These are phyloP conservation scores for Fusarium dlaminii DNA, from an alignment of 2,329 filamentous ascomycete genomes.

Conservation along the genomic window DNA sequence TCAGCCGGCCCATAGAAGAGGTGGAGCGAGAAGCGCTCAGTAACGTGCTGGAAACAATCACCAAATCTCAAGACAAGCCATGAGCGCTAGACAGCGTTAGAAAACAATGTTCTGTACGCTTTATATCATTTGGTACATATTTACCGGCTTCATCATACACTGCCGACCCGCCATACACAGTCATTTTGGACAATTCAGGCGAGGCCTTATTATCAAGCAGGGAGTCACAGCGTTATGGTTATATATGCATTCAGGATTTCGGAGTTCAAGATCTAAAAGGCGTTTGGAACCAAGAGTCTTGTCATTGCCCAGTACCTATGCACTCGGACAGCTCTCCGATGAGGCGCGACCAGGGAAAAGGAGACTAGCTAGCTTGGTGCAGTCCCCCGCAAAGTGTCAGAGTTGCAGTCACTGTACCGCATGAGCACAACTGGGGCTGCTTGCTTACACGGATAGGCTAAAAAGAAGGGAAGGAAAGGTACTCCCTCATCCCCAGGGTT, in stretches of 20 bases:
- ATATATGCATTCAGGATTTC: conserved; percentile 24
- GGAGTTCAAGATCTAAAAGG: conserved; percentile 30
- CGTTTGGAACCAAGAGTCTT: conserved; percentile 22
- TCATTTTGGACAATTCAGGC: conserved; percentile 8
- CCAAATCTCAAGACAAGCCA: conserved; percentile 34
- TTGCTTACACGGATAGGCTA: conserved; percentile 30
- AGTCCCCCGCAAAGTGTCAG: conserved; percentile 39
- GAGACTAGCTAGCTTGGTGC: conserved; percentile 19
- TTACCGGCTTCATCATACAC: background rate
- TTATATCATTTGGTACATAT: background rate
- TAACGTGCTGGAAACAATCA: conserved; percentile 64
- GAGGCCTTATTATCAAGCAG: conserved; percentile 35
- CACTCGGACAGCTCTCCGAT: conserved; percentile 35
- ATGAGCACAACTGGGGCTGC: conserved; percentile 29
- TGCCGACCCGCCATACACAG: background rate
- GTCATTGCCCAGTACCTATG: background rate
- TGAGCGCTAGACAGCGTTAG: conserved; percentile 7
- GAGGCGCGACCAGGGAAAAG: background rate
- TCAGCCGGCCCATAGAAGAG: conserved; percentile 65
- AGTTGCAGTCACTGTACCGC: conserved; percentile 37
- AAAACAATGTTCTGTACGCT: background rate
- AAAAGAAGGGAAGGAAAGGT: conserved; percentile 24
- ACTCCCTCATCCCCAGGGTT: conserved; percentile 15
- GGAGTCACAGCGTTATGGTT: conserved; percentile 42
- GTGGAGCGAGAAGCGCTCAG: conserved; percentile 70